Percentiles rank a stretch among this genome's conserved stretches.
phyloP scores from a whole-genome alignment of 257 asterid genomes.

The Asclepias syriaca region DNA sequence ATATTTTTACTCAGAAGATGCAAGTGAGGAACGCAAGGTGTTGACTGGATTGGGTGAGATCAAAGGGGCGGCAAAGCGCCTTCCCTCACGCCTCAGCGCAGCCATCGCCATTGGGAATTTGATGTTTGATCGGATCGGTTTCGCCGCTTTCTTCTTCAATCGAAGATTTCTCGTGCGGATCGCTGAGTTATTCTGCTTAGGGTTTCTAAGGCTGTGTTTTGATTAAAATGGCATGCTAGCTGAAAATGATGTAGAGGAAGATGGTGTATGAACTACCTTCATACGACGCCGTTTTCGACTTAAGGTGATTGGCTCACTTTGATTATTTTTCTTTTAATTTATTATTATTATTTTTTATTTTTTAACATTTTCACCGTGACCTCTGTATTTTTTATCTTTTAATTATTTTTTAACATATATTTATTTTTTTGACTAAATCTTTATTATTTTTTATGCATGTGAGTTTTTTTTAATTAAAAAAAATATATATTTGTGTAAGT shows the following conservation, averaged over 20 bases:
- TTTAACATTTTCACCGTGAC: no score
- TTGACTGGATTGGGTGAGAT: slow-evolving; percentile 50
- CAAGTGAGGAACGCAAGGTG: slow-evolving; percentile 55
- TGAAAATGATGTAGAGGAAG: background rate
- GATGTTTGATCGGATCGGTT: slow-evolving; percentile 24
- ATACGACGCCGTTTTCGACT: no score
- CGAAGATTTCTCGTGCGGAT: background rate
- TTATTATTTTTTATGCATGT: no score
- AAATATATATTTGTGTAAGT: no score
- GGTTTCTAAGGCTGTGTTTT: background rate
- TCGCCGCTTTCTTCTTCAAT: background rate
- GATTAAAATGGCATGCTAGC: background rate
- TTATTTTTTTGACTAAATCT: no score
- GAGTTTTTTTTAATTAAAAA: no score
- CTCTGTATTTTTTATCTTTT: no score
- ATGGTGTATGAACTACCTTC: no score
- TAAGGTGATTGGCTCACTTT: no score
- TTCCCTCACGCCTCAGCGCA: slow-evolving; percentile 84
- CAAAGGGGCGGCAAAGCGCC: slow-evolving; percentile 74
- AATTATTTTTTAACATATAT: no score
- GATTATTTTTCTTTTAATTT: no score
- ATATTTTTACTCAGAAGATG: slow-evolving; percentile 49
- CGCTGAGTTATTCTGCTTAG: slow-evolving; percentile 1
- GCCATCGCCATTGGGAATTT: slow-evolving; percentile 73
- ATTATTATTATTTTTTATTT: no score